phyloP scores from a whole-genome alignment of 305 asterid species.

The Ajuga reptans region DNA sequence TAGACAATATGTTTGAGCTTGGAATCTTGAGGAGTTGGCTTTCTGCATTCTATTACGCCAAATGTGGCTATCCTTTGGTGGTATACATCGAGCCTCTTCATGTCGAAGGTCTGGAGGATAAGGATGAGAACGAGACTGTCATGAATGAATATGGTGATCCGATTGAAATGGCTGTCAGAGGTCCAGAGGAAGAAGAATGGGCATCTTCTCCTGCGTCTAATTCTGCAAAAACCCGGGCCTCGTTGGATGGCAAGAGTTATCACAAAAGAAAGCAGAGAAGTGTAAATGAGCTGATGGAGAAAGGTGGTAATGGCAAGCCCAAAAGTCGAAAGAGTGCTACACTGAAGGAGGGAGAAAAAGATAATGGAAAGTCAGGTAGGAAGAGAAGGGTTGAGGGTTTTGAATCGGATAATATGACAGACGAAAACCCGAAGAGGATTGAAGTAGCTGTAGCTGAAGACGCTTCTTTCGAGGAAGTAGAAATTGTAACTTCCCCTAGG shows the following conservation, averaged over 20 bases:
- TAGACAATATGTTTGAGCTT: slow-evolving; percentile 37
- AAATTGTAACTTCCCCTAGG: slow-evolving; percentile 41
- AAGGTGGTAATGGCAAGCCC: slow-evolving; percentile 11
- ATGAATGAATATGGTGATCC: slow-evolving; percentile 32
- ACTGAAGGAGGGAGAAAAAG: background rate
- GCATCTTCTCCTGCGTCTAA: slow-evolving; percentile 8
- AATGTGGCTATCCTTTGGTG: slow-evolving; percentile 32
- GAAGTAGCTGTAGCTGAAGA: slow-evolving; percentile 17
- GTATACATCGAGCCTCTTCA: slow-evolving; percentile 28
- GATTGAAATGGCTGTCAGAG: slow-evolving; percentile 32
- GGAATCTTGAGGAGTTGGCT: slow-evolving; percentile 45
- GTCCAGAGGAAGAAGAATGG: slow-evolving; percentile 40
- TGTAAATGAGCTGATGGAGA: slow-evolving; percentile 54
- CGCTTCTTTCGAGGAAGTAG: slow-evolving; percentile 24
- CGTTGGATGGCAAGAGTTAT: slow-evolving; percentile 29
- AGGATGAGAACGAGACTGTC: background rate
- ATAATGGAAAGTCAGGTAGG: slow-evolving; percentile 15
- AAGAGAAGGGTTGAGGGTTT: slow-evolving; percentile 25
- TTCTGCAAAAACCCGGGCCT: slow-evolving; percentile 18
- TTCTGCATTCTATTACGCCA: slow-evolving; percentile 49
- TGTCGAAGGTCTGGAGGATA: slow-evolving; percentile 67
- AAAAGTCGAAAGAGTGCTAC: slow-evolving; percentile 16
- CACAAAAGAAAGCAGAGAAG: slow-evolving; percentile 54
- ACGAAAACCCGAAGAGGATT: slow-evolving; percentile 18
- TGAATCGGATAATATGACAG: slow-evolving; percentile 5